Evolutionary conservation across 2,329 filamentous ascomycete genomes (phyloP).

Genomic region (Paraconiothyrium brasiliense): DNA sequence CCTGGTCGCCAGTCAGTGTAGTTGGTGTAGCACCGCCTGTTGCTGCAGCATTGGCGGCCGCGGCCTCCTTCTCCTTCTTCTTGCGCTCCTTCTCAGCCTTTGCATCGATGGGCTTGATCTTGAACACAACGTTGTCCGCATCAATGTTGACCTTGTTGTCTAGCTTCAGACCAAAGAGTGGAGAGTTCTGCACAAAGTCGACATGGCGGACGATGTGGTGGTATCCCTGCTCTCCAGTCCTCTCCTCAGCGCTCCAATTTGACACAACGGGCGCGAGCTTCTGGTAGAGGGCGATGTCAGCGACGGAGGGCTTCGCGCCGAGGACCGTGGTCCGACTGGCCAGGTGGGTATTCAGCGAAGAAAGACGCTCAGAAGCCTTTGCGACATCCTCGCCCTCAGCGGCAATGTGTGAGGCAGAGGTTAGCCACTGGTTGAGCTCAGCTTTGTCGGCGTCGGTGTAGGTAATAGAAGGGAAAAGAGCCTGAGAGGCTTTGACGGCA

Average conservation of each 20-base stretch:
- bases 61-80: conserved; percentile 89
- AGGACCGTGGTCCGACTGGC: conserved; percentile 88
- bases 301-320: conserved; percentile 87
- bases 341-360: conserved; percentile 85
- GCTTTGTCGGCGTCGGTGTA: conserved; percentile 83
- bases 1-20: conserved; percentile 41
- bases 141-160: conserved; percentile 82
- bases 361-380: conserved; percentile 71
- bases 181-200: conserved; percentile 93
- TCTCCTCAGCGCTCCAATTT: conserved; percentile 83
- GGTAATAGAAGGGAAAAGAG: conserved; percentile 73
- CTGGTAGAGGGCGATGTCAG: conserved; percentile 85
- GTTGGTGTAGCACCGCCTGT: conserved; percentile 56
- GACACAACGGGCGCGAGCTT: conserved; percentile 79
- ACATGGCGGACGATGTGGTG: conserved; percentile 91
- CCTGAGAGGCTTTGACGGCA: conserved; percentile 59
- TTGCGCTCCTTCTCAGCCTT: conserved; percentile 96
- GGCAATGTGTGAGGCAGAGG: conserved; percentile 76
- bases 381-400: conserved; percentile 65
- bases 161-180: conserved; percentile 74
- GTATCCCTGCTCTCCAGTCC: conserved; percentile 86
- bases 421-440: conserved; percentile 90
- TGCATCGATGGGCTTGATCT: conserved; percentile 87
- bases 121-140: conserved; percentile 80
- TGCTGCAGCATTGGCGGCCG: conserved; percentile 64